phyloP scores from a whole-genome alignment of 176 grass and related monocot species.

The Cenchrus purpureus region DNA sequence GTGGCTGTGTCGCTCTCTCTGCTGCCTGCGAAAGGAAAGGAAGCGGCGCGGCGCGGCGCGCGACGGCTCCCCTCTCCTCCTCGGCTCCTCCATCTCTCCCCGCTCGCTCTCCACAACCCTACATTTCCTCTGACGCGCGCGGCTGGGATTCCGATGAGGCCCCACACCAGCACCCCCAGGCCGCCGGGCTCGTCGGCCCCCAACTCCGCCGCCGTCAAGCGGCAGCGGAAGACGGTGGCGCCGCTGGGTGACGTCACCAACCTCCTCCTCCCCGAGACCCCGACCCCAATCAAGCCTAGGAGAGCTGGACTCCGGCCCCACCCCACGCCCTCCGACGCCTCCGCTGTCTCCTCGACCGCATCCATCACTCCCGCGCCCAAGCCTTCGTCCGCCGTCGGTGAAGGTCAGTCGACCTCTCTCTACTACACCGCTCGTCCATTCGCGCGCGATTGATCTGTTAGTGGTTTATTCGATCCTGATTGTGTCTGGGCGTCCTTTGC shows the following conservation, averaged over 20 bases:
- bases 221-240: constrained; percentile 17
- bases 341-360: background rate
- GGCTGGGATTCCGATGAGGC: background rate
- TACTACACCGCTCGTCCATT: background rate
- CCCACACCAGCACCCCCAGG: background rate
- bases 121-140: too few species aligned
- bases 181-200: background rate
- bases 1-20: too few species aligned
- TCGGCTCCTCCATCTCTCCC: too few species aligned
- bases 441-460: too few species aligned
- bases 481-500: background rate
- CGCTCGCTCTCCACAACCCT: too few species aligned
- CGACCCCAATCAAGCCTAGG: background rate
- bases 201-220: constrained; percentile 20
- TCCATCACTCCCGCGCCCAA: constrained; percentile 36
- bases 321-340: constrained; percentile 8
- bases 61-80: too few species aligned
- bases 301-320: background rate
- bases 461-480: background rate
- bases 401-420: background rate
- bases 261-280: constrained; percentile 17
- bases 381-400: constrained; percentile 3
- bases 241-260: constrained; percentile 64
- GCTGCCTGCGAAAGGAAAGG: too few species aligned
- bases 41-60: too few species aligned